Evolutionary conservation across 345 rosid species (phyloP).

Genomic region (Aurinia saxatilis): DNA sequence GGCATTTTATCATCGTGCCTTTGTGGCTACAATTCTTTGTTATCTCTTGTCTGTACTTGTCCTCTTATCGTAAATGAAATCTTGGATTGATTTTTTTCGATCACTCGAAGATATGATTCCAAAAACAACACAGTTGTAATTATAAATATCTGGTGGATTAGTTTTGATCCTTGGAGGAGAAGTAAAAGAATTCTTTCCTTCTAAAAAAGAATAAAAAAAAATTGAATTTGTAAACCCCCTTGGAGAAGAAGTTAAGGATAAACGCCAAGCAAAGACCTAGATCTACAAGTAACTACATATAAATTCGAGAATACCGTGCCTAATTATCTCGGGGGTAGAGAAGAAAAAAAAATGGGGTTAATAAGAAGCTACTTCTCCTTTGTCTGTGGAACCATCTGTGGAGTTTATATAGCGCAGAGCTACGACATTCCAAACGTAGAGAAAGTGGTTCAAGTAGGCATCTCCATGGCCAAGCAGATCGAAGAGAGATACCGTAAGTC

Average conservation of each 20-base stretch:
- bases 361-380: constrained; percentile 29
- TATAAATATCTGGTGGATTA: neutral
- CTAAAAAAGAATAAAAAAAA: no score
- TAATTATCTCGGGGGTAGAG: neutral
- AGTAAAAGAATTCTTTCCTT: neutral
- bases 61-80: neutral
- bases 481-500: constrained; percentile 39
- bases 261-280: neutral
- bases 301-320: neutral
- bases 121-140: neutral
- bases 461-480: constrained; percentile 32
- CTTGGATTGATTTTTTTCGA: neutral
- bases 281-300: neutral
- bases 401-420: constrained; percentile 45
- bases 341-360: constrained; percentile 27
- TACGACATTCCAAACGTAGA: constrained; percentile 36
- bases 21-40: constrained; percentile 17
- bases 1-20: neutral
- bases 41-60: constrained; percentile 1
- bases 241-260: constrained; percentile 9
- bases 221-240: neutral
- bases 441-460: constrained; percentile 25
- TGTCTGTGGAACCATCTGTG: constrained; percentile 31
- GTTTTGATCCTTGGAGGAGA: neutral
- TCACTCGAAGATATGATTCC: neutral